A percentile compares a stretch with the other conserved stretches of the same genome.
phyloP scores from a whole-genome alignment of 2,329 filamentous ascomycete genomes.

The Colletotrichum sp. region DNA sequence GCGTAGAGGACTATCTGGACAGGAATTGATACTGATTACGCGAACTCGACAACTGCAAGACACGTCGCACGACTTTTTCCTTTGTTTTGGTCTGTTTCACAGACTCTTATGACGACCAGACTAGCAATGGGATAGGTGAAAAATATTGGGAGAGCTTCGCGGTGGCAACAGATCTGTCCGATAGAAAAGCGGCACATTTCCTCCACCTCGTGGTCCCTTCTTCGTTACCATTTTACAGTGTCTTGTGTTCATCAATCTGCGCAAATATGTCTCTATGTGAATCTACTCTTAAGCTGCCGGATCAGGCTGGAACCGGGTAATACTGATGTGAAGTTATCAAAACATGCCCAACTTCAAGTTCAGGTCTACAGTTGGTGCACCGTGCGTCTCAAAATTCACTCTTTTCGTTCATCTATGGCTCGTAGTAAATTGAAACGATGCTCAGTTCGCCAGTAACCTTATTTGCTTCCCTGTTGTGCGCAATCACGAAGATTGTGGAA shows the following conservation, averaged over 20 bases:
- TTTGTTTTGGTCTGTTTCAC: constrained; percentile 41
- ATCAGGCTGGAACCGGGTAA: neutral
- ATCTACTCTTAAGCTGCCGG: neutral
- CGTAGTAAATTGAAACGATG: neutral
- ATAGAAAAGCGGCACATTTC: constrained; percentile 36
- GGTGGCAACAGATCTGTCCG: constrained; percentile 37
- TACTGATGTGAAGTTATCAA: neutral
- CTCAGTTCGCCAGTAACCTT: neutral
- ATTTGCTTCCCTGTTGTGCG: neutral
- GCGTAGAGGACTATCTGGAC: constrained; percentile 48
- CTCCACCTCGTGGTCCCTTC: constrained; percentile 10
- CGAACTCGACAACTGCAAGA: constrained; percentile 32
- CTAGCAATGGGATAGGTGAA: constrained; percentile 29
- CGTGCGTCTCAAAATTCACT: neutral
- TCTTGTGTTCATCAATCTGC: neutral
- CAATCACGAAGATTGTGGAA: neutral
- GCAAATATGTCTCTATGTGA: neutral
- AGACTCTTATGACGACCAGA: constrained; percentile 29
- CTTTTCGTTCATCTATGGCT: neutral
- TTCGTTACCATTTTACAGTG: neutral
- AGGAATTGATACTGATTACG: constrained; percentile 44
- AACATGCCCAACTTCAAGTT: neutral
- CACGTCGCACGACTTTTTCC: constrained; percentile 40
- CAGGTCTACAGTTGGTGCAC: neutral
- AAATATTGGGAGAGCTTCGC: constrained; percentile 38